Evolutionary conservation across 306 rosid genomes (phyloP).

Genomic region (Fagus sylvatica): DNA sequence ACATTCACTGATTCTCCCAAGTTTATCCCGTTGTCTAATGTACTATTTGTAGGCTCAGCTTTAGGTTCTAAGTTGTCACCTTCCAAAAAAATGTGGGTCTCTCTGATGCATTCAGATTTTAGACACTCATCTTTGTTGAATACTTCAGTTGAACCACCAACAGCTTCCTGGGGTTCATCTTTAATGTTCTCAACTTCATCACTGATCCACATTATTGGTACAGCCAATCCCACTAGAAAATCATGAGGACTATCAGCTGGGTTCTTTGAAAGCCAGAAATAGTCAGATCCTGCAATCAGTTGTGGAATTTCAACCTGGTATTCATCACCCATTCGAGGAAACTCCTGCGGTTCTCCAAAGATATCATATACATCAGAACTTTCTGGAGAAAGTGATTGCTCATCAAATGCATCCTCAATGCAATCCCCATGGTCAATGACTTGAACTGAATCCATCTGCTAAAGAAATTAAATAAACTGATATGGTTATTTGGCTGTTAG

Average conservation of each 20-base stretch:
- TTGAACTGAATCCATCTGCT: conserved; percentile 60
- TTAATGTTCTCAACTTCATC: conserved; percentile 33
- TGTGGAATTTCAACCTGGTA: conserved; percentile 70
- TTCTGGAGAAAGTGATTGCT: conserved; percentile 48
- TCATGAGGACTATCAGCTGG: conserved; percentile 26
- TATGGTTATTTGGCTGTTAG: not conserved
- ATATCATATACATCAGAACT: conserved; percentile 46
- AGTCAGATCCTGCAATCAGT: conserved; percentile 43
- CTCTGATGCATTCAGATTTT: conserved; percentile 23
- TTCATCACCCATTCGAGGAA: conserved; percentile 72
- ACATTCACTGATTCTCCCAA: conserved; percentile 33
- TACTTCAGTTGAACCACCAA: conserved; percentile 29
- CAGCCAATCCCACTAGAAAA: conserved; percentile 56
- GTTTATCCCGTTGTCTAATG: conserved; percentile 21
- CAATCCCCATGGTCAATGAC: conserved; percentile 36
- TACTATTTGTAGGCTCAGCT: conserved; percentile 29
- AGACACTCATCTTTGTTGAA: conserved; percentile 31
- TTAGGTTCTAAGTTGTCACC: conserved; percentile 26
- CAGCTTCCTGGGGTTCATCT: conserved; percentile 20
- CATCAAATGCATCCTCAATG: conserved; percentile 44
- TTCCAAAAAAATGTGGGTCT: conserved; percentile 25
- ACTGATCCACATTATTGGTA: conserved; percentile 57
- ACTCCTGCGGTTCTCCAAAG: conserved; percentile 59
- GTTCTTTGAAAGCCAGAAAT: conserved; percentile 33
- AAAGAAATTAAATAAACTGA: conserved; percentile 19